These are phyloP conservation scores for Onygena corvina DNA, from an alignment of 2,329 filamentous ascomycete genomes.

Conservation along the genomic window DNA sequence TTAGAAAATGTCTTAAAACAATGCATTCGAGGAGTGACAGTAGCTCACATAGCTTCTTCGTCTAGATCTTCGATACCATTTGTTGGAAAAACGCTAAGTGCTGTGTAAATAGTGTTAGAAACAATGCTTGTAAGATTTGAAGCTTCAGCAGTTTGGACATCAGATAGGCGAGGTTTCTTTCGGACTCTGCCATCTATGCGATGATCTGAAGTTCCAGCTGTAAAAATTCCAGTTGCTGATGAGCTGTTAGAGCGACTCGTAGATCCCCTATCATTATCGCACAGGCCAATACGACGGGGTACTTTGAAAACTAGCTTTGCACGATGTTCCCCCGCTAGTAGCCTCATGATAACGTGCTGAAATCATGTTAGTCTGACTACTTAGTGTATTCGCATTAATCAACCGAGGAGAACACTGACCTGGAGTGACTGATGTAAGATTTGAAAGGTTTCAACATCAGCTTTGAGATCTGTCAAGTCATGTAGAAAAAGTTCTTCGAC, in stretches of 20 bases:
- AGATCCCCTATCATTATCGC: constrained; percentile 1
- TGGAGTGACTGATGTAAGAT: constrained; percentile 23
- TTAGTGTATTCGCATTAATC: background rate
- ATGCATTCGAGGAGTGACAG: background rate
- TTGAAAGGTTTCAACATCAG: constrained; percentile 15
- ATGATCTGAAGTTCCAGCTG: constrained; percentile 10
- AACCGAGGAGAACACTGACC: constrained; percentile 18
- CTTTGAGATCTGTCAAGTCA: constrained; percentile 19
- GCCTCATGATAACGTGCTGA: constrained; percentile 17
- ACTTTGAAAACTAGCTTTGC: background rate
- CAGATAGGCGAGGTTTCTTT: constrained; percentile 28
- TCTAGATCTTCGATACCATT: constrained; percentile 32
- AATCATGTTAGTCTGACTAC: background rate
- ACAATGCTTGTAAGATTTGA: constrained; percentile 23
- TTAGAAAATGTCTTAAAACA: background rate
- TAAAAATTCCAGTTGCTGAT: background rate
- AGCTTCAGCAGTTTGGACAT: constrained; percentile 25
- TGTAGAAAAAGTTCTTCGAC: constrained; percentile 22
- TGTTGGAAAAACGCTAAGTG: constrained; percentile 27
- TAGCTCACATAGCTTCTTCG: constrained; percentile 41
- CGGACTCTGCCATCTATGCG: constrained; percentile 19
- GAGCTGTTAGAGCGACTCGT: background rate
- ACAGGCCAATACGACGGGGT: background rate
- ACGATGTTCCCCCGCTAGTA: constrained; percentile 13
- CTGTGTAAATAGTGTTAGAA: constrained; percentile 22